Percentiles rank a stretch among this genome's conserved stretches.
These are phyloP conservation scores for Rhipidocladum racemiflorum DNA, from an alignment of 176 grass and related monocot genomes.

Conservation along the genomic window DNA sequence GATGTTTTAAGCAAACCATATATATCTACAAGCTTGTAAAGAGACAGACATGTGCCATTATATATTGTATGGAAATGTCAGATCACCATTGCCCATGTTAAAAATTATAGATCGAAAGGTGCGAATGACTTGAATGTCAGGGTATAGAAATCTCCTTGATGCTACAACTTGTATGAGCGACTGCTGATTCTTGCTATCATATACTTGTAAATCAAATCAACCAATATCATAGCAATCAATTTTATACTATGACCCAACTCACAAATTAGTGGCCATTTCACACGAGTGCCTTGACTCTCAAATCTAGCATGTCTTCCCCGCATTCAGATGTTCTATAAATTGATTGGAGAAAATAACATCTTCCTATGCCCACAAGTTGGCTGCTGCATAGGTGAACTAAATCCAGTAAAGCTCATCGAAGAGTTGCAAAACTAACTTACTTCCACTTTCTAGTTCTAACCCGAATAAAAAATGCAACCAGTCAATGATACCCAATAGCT, in stretches of 20 bases:
- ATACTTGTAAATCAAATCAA: not conserved
- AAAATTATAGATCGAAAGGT: not conserved
- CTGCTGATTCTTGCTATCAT: not conserved
- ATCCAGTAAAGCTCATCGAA: not conserved
- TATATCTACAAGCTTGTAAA: too few relatives aligned
- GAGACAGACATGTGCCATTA: too few relatives aligned
- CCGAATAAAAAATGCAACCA: not conserved
- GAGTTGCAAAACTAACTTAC: not conserved
- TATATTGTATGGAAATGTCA: too few relatives aligned
- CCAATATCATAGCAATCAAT: not conserved
- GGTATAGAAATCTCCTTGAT: not conserved
- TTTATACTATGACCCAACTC: not conserved
- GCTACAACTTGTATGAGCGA: not conserved
- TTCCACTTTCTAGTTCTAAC: constrained; percentile 3
- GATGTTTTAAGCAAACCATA: too few relatives aligned
- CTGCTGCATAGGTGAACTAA: not conserved
- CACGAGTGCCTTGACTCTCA: not conserved
- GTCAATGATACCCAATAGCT: not conserved
- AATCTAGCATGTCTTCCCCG: not conserved
- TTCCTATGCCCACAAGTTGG: not conserved
- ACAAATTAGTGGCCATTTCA: not conserved
- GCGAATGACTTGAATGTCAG: not conserved
- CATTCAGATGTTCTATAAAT: not conserved
- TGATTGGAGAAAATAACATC: not conserved
- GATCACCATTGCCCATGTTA: not conserved